phyloP scores from a whole-genome alignment of 768 basidiomycete genomes.

The Lepiota venenata region DNA sequence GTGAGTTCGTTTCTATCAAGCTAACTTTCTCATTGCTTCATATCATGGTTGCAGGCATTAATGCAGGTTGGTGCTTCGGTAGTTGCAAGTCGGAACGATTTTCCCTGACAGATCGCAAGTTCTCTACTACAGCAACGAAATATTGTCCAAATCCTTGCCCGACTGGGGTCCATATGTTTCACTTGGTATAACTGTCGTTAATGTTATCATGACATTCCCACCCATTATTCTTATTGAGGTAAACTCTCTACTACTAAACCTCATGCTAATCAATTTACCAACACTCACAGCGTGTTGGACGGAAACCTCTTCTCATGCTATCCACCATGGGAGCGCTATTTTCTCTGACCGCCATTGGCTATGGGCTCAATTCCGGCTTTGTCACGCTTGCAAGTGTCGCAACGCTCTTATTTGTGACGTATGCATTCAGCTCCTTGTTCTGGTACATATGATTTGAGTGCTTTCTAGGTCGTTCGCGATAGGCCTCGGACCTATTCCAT shows the following conservation, averaged over 20 bases:
- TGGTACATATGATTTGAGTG: not conserved
- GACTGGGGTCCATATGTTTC: constrained; percentile 80
- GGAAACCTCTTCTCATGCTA: constrained; percentile 61
- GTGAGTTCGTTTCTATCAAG: constrained; percentile 28
- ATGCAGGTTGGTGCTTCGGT: constrained; percentile 47
- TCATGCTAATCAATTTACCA: constrained; percentile 8
- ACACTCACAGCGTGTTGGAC: constrained; percentile 58
- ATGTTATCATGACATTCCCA: constrained; percentile 81
- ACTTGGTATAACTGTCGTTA: constrained; percentile 79
- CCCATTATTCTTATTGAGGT: constrained; percentile 88
- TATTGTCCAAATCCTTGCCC: constrained; percentile 77
- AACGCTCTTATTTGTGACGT: constrained; percentile 82
- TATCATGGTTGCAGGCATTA: constrained; percentile 52
- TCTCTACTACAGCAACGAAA: constrained; percentile 88
- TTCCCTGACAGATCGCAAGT: constrained; percentile 39
- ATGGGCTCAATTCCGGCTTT: constrained; percentile 61
- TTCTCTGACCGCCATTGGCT: constrained; percentile 66
- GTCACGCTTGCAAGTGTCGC: constrained; percentile 65
- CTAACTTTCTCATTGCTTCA: not conserved
- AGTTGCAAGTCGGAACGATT: not conserved
- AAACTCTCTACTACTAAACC: constrained; percentile 13
- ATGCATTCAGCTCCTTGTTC: constrained; percentile 20
- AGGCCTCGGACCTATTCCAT: constrained; percentile 91
- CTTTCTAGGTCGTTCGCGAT: constrained; percentile 73
- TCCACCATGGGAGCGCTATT: constrained; percentile 66